Evolutionary conservation across 2,329 filamentous ascomycete genomes (phyloP).

Genomic region (Pseudogymnoascus sp.): DNA sequence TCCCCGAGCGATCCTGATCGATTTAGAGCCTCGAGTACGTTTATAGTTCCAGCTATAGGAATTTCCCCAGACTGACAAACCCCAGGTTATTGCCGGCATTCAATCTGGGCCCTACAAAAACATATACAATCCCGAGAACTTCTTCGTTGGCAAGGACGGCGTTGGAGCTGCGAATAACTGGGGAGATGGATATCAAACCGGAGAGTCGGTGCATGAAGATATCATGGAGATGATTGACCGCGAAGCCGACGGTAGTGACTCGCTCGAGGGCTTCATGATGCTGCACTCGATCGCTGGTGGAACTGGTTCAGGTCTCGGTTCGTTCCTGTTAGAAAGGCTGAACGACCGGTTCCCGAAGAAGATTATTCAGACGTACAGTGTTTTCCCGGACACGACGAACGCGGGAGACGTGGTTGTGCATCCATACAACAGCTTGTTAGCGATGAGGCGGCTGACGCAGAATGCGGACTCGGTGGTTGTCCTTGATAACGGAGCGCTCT

Average conservation of each 20-base stretch:
- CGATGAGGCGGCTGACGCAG: slow-evolving; percentile 83
- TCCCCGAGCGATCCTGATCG: slow-evolving; percentile 87
- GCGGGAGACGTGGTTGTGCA: slow-evolving; percentile 90
- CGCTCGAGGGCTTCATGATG: slow-evolving; percentile 97
- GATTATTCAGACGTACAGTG: slow-evolving; percentile 97
- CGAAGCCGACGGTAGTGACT: slow-evolving; percentile 96
- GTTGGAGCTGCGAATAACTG: slow-evolving; percentile 96
- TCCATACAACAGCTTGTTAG: slow-evolving; percentile 92
- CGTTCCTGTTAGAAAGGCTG: slow-evolving; percentile 86
- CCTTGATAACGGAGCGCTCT: slow-evolving; percentile 88
- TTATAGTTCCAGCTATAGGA: not conserved
- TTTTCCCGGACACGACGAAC: slow-evolving; percentile 89
- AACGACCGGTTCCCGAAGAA: slow-evolving; percentile 99
- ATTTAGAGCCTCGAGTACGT: slow-evolving; percentile 79
- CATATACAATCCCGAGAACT: slow-evolving; percentile 99
- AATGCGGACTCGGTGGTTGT: slow-evolving; percentile 98
- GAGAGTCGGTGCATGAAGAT: slow-evolving; percentile 87
- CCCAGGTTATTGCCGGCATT: slow-evolving; percentile 76
- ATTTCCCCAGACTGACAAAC: not conserved
- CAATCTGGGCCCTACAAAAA: slow-evolving; percentile 93
- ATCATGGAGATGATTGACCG: slow-evolving; percentile 99
- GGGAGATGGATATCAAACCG: slow-evolving; percentile 92
- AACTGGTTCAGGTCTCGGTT: slow-evolving; percentile 91
- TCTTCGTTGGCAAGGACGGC: slow-evolving; percentile 91
- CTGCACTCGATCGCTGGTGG: slow-evolving; percentile 96